Percentiles rank a stretch among this genome's conserved stretches.
phyloP scores from a whole-genome alignment of 768 basidiomycete genomes.

The Leccinellum rugosiceps region DNA sequence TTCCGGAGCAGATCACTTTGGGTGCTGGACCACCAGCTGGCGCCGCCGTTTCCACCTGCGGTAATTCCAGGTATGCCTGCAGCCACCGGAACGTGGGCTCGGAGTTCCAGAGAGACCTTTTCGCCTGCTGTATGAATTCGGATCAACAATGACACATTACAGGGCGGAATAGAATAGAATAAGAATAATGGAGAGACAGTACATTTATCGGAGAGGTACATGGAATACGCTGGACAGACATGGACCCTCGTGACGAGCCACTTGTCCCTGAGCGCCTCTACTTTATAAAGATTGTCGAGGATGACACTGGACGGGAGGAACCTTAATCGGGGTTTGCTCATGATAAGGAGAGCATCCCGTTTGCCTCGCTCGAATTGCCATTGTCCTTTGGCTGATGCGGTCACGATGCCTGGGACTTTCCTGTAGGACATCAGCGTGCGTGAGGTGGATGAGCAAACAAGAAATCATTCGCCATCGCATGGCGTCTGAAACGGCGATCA shows the following conservation, averaged over 20 bases:
- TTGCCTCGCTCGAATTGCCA: constrained; percentile 33
- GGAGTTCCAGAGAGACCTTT: constrained; percentile 23
- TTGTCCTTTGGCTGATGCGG: constrained; percentile 31
- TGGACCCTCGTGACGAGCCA: constrained; percentile 33
- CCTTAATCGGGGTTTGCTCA: constrained; percentile 26
- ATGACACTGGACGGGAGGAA: constrained; percentile 21
- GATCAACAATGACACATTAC: background rate
- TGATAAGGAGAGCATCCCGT: constrained; percentile 36
- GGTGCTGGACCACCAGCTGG: constrained; percentile 23
- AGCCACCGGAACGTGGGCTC: constrained; percentile 11
- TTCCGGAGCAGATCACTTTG: constrained; percentile 22
- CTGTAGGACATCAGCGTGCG: constrained; percentile 1
- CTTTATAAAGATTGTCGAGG: constrained; percentile 22
- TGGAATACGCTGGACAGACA: constrained; percentile 32
- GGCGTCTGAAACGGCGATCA: background rate
- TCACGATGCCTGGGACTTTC: constrained; percentile 24
- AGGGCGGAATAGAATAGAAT: background rate
- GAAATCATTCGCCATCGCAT: background rate
- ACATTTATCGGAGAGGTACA: constrained; percentile 33
- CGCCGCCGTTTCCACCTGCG: constrained; percentile 8
- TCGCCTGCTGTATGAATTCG: constrained; percentile 18
- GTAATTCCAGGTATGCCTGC: constrained; percentile 1
- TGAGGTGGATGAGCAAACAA: background rate
- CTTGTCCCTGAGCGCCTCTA: constrained; percentile 28
- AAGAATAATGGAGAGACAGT: background rate